These are phyloP conservation scores for Arthrobotrys musiformis DNA, from an alignment of 2,329 filamentous ascomycete species.

Conservation along the genomic window DNA sequence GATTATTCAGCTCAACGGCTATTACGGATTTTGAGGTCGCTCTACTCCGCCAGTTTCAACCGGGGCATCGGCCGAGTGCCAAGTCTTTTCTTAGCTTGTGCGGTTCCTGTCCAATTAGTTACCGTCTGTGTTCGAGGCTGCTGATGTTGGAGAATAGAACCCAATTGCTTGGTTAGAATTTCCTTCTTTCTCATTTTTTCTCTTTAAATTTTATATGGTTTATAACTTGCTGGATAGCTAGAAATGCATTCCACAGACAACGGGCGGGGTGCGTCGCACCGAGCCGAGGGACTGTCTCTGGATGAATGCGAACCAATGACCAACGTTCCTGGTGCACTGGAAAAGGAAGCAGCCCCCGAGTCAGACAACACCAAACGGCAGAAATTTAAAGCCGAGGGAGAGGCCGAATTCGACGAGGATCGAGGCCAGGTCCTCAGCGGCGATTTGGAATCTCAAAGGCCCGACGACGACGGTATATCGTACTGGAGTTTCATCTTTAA, in stretches of 20 bases:
- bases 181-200: no score
- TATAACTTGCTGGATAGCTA: neutral
- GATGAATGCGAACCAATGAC: slow-evolving; percentile 1
- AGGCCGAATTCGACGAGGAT: neutral
- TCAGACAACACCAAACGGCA: neutral
- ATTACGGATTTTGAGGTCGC: neutral
- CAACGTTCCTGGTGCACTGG: neutral
- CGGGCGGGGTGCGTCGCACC: neutral
- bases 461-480: neutral
- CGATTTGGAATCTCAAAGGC: slow-evolving; percentile 22
- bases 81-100: neutral
- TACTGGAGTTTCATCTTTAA: slow-evolving; percentile 69
- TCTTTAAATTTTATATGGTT: neutral
- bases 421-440: neutral
- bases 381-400: neutral
- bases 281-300: neutral
- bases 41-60: neutral
- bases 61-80: neutral
- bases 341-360: slow-evolving; percentile 12
- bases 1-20: slow-evolving; percentile 22
- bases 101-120: no score
- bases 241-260: neutral
- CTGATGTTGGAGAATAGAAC: no score
- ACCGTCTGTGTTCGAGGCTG: no score
- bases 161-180: no score